Evolutionary conservation across 495 filamentous ascomycete species (phyloP).

Genomic region (Neurospora sp.): DNA sequence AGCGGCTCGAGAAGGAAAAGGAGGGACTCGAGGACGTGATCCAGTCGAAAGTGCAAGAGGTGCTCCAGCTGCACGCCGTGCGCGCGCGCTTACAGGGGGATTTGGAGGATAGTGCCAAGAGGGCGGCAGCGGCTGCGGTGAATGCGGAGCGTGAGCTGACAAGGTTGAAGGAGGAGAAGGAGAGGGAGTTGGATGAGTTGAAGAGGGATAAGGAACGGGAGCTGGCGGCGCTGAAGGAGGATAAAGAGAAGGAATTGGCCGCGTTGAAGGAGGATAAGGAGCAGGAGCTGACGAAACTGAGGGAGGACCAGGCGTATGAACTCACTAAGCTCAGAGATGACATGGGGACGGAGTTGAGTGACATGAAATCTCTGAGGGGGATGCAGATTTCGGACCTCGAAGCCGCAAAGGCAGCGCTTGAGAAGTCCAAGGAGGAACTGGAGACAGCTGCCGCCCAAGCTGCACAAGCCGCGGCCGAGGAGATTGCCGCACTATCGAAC

Average conservation of each 20-base stretch:
- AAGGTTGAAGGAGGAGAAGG: slow-evolving; percentile 1
- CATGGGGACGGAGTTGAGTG: slow-evolving; percentile 2
- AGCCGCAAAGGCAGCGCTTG: slow-evolving; percentile 15
- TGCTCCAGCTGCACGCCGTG: slow-evolving; percentile 16
- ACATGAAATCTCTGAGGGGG: not conserved
- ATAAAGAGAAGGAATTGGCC: slow-evolving; percentile 5
- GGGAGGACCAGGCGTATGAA: not conserved
- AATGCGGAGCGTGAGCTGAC: slow-evolving; percentile 3
- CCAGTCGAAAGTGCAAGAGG: slow-evolving; percentile 20
- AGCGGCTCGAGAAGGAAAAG: slow-evolving; percentile 17
- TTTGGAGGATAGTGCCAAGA: slow-evolving; percentile 14
- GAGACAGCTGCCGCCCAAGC: slow-evolving; percentile 20
- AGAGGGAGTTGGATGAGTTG: slow-evolving; percentile 3
- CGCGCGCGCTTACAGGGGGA: slow-evolving; percentile 15
- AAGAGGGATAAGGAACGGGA: slow-evolving; percentile 2
- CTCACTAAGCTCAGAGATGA: slow-evolving; percentile 2
- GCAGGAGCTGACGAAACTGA: not conserved
- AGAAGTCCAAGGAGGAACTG: slow-evolving; percentile 14
- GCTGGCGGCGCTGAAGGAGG: not conserved
- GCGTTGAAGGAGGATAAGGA: slow-evolving; percentile 1
- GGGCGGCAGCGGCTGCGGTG: slow-evolving; percentile 10
- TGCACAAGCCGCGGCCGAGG: slow-evolving; percentile 13
- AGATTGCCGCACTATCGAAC: slow-evolving; percentile 16
- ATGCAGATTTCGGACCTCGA: slow-evolving; percentile 8
- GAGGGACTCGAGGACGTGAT: slow-evolving; percentile 17